A percentile compares a stretch with the other conserved stretches of the same genome.
phyloP scores from a whole-genome alignment of 768 basidiomycete genomes.

The Royoungia palumana region DNA sequence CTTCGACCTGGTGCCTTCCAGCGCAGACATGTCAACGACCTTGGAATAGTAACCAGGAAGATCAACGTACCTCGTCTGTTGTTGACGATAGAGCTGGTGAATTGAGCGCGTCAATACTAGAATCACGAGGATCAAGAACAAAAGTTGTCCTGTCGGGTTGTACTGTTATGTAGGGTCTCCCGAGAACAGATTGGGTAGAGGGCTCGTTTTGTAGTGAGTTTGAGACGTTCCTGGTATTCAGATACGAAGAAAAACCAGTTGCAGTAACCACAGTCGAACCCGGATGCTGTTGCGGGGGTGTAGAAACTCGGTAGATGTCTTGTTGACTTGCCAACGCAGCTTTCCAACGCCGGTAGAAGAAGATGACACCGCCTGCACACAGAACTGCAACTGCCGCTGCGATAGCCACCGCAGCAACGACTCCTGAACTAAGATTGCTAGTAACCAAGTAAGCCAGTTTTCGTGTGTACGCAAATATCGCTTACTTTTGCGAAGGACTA shows the following conservation, averaged over 20 bases:
- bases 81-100: background rate
- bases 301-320: constrained; percentile 10
- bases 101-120: constrained; percentile 2
- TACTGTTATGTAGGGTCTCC: background rate
- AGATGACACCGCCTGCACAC: constrained; percentile 11
- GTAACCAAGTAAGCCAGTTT: background rate
- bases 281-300: constrained; percentile 8
- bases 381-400: constrained; percentile 12
- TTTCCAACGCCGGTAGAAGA: constrained; percentile 32
- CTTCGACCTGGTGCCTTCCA: constrained; percentile 10
- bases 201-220: constrained; percentile 11
- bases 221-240: constrained; percentile 15
- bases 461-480: background rate
- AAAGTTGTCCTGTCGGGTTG: background rate
- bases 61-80: constrained; percentile 19
- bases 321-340: constrained; percentile 14
- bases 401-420: constrained; percentile 22
- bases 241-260: constrained; percentile 20
- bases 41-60: background rate
- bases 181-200: background rate
- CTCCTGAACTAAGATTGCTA: constrained; percentile 21
- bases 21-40: background rate
- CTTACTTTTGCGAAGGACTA: constrained; percentile 13
- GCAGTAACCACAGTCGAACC: background rate
- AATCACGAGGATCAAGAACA: constrained; percentile 7